These are phyloP conservation scores for Stachybotrys chartarum DNA, from an alignment of 2,329 filamentous ascomycete genomes.

Conservation along the genomic window DNA sequence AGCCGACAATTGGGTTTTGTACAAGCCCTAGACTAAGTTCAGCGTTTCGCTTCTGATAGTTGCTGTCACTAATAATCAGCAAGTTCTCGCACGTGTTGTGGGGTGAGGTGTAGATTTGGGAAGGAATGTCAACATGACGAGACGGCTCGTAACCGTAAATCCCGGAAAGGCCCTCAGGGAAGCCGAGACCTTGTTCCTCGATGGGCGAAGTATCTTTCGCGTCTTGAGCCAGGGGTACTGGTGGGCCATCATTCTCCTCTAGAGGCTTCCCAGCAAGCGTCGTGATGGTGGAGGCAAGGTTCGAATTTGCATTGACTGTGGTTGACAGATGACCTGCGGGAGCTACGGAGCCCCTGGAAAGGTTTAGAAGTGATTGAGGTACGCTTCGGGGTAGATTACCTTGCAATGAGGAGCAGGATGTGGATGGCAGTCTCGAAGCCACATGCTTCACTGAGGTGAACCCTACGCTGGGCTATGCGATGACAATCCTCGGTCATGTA, in stretches of 20 bases:
- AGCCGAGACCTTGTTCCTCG: conserved; percentile 38
- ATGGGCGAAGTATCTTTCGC: conserved; percentile 29
- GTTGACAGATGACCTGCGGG: conserved; percentile 15
- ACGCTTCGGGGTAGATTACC: background rate
- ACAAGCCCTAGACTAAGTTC: too few species aligned
- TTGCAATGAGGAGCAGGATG: conserved; percentile 36
- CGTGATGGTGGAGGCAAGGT: conserved; percentile 47
- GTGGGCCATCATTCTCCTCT: conserved; percentile 41
- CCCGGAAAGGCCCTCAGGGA: background rate
- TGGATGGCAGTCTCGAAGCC: conserved; percentile 45
- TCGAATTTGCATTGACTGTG: conserved; percentile 17
- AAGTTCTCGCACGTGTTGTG: conserved; percentile 57
- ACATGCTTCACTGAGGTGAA: conserved; percentile 44
- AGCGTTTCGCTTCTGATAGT: conserved; percentile 27
- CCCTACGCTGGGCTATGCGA: conserved; percentile 45
- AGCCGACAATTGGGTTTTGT: too few species aligned
- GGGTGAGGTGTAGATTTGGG: conserved; percentile 6
- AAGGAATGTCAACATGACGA: background rate
- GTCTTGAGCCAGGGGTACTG: conserved; percentile 24
- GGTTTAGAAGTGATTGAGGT: background rate
- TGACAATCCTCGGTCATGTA: conserved; percentile 47
- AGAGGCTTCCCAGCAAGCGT: conserved; percentile 23
- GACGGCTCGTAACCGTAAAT: background rate
- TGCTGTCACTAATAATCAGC: conserved; percentile 44
- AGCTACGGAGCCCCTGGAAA: conserved; percentile 34